Percentiles rank a stretch among this genome's conserved stretches.
Evolutionary conservation across 441 rosid genomes (phyloP).

Genomic region (Raphanus hybrid): DNA sequence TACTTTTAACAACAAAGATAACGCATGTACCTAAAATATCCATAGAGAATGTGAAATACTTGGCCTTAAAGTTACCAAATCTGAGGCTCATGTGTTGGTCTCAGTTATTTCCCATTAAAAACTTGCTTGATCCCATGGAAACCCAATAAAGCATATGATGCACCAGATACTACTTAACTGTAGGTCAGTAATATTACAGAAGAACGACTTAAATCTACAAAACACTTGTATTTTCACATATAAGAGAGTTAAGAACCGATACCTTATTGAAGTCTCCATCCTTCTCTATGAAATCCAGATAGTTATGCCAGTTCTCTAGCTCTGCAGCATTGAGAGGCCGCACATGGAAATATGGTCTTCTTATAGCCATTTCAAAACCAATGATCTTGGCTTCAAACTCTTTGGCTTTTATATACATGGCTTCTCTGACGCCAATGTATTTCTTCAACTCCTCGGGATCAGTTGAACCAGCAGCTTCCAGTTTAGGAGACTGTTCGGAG

Average conservation of each 20-base stretch:
- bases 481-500: not conserved
- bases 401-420: slow-evolving; percentile 6
- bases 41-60: not conserved
- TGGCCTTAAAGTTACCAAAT: slow-evolving; percentile 11
- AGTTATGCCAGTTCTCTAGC: slow-evolving; percentile 23
- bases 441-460: slow-evolving; percentile 10
- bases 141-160: slow-evolving; percentile 17
- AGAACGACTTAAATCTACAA: slow-evolving; percentile 8
- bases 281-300: slow-evolving; percentile 11
- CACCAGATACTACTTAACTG: slow-evolving; percentile 21
- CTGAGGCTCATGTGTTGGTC: not conserved
- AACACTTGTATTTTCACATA: not conserved
- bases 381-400: slow-evolving; percentile 5
- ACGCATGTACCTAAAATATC: not conserved
- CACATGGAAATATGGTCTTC: slow-evolving; percentile 25
- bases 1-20: not conserved
- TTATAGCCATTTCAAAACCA: slow-evolving; percentile 24
- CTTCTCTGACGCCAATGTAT: slow-evolving; percentile 8
- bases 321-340: slow-evolving; percentile 24
- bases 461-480: not conserved
- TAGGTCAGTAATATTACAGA: slow-evolving; percentile 10
- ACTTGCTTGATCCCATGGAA: slow-evolving; percentile 8
- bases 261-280: slow-evolving; percentile 13
- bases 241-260: not conserved
- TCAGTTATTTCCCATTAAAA: slow-evolving; percentile 13